phyloP scores from a whole-genome alignment of 371 early-diverging fungal genomes.

The Mortierella sp. region DNA sequence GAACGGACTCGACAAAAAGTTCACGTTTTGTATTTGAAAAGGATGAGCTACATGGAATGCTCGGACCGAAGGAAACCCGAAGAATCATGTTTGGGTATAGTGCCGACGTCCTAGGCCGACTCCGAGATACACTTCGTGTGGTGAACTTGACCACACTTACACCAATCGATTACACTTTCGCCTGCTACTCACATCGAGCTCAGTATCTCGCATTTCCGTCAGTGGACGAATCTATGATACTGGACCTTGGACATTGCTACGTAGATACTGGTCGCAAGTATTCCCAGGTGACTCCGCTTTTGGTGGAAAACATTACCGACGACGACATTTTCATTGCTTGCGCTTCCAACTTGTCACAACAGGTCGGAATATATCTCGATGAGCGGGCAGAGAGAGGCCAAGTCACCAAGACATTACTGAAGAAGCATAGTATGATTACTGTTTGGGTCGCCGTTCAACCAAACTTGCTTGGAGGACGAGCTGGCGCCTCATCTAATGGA shows the following conservation, averaged over 20 bases:
- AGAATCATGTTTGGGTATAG: constrained; percentile 72
- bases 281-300: constrained; percentile 79
- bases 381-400: constrained; percentile 73
- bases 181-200: constrained; percentile 67
- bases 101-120: constrained; percentile 67
- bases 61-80: constrained; percentile 68
- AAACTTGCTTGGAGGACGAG: constrained; percentile 63
- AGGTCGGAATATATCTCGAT: constrained; percentile 85
- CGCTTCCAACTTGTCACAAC: constrained; percentile 85
- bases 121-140: constrained; percentile 65
- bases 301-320: constrained; percentile 78
- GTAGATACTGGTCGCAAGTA: constrained; percentile 83
- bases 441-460: constrained; percentile 90
- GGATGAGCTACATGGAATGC: constrained; percentile 33
- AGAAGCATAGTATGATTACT: constrained; percentile 64
- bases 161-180: constrained; percentile 65
- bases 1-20: constrained; percentile 16
- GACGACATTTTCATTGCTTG: constrained; percentile 77
- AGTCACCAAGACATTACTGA: constrained; percentile 69
- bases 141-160: constrained; percentile 54
- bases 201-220: constrained; percentile 78
- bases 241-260: constrained; percentile 88
- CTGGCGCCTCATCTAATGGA: constrained; percentile 17
- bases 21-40: constrained; percentile 53
- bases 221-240: constrained; percentile 67